Conservation (phyloP, 176 grass and related monocot genomes). For the Musa acuminata region DNA sequence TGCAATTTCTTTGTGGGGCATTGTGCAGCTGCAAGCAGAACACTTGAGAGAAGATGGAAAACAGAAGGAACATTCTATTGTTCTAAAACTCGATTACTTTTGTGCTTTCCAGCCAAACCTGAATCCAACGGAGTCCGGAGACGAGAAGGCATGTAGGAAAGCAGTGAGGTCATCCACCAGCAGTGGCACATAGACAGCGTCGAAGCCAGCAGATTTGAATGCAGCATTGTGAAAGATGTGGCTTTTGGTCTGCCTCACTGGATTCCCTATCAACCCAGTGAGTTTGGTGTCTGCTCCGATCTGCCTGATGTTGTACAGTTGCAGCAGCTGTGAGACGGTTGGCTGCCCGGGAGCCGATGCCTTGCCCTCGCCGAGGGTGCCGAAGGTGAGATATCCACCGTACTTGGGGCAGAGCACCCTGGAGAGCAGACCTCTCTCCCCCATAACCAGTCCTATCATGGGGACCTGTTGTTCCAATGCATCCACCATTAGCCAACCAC, state of each 20-base stretch:
- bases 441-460: background rate
- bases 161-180: background rate
- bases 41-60: background rate
- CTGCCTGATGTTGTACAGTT: background rate
- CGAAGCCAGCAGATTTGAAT: background rate
- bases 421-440: background rate
- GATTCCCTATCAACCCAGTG: background rate
- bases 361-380: background rate
- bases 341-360: background rate
- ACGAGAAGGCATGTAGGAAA: background rate
- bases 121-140: background rate
- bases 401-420: background rate
- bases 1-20: slow-evolving; percentile 79
- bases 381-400: background rate
- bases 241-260: background rate
- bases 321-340: background rate
- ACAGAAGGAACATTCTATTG: background rate
- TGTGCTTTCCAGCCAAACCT: background rate
- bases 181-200: background rate
- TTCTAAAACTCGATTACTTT: background rate
- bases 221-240: background rate
- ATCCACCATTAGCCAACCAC: background rate
- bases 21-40: slow-evolving; percentile 57
- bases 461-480: background rate
- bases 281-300: background rate